Conservation (phyloP, 2,329 filamentous ascomycete genomes). For the Fusarium aywerte region DNA sequence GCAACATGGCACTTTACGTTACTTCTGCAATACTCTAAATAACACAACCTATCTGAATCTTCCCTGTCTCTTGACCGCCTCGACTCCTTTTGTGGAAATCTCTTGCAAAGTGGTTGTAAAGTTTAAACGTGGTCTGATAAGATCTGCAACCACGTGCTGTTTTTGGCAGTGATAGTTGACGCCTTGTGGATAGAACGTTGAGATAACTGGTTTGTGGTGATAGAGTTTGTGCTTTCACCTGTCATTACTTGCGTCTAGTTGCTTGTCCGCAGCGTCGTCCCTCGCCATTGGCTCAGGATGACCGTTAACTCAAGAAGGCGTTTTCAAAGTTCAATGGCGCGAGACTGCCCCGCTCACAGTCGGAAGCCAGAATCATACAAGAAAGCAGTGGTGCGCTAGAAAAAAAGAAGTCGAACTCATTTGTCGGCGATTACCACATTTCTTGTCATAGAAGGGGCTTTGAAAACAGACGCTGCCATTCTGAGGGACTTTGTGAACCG, state of each 20-base stretch:
- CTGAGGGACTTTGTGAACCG: neutral
- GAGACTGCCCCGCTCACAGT: neutral
- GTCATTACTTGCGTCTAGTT: neutral
- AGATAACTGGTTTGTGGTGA: slow-evolving; percentile 1
- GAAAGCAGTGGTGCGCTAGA: neutral
- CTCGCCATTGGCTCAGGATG: neutral
- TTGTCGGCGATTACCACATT: neutral
- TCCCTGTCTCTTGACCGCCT: neutral
- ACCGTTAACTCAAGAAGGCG: neutral
- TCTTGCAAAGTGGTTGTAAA: neutral
- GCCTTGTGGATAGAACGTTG: slow-evolving; percentile 3
- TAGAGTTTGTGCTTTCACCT: neutral
- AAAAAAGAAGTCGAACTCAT: neutral
- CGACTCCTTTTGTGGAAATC: neutral
- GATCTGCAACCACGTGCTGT: slow-evolving; percentile 1
- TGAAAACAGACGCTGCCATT: no score
- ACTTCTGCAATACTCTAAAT: no score
- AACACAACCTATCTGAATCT: neutral
- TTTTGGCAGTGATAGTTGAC: neutral
- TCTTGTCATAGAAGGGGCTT: no score
- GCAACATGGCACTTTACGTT: no score
- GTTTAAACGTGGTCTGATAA: neutral
- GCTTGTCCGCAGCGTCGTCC: neutral
- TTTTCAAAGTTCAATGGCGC: neutral
- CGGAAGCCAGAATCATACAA: neutral